Base-by-base conservation (phyloP, 2,329 filamentous ascomycete genomes). In the Helotiales sp. region DNA sequence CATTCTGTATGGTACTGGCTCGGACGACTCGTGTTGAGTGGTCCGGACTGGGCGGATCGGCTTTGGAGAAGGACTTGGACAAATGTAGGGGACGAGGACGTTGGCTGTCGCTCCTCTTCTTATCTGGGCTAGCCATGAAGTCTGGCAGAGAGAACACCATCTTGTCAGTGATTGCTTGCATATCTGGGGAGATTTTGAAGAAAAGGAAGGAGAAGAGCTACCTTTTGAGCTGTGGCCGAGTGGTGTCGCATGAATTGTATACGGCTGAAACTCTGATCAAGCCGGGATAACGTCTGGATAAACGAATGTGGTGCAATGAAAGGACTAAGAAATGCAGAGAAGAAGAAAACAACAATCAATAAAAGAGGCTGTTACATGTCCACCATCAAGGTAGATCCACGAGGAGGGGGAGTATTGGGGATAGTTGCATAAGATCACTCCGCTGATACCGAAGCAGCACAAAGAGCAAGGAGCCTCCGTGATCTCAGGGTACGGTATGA, bases 51-150 rank as follows among this genome's bases (percentile, higher is more conserved):
- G 57, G 36, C 6, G 64, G 61, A 27, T 73, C 73, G 52, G 71
- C 62, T 51, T 70, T 70, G 40, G 73, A 69, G 55, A 75, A 76
- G 27, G 73, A 76, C 48, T 73, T 72, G 25, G 73, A 73, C n/a
- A 67, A 56, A 31, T 74, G 68, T 34, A 73, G 64, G 40, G 68
- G 69, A 36, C 68, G 66, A 57, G 70, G 71, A 44, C 67, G 65
- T 47, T 62, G 59, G 46, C 34, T 55, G 24, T 70, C 67, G 42
- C 44, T 63, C 56, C 63, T 69, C 51, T 53, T 63, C 9, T 34
- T 46, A 33, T 59, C 63, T 19, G 67, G 49, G 29, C 67, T 64
- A 30, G 69, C 64, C 70, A 72, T 72, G 55, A 70, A 70, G 55
- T 68, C 67, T 66, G 67, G 66, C 8, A 69, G 55, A 44, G 59